Evolutionary conservation across 1,139 yeast species (phyloP).

Genomic region (Debaryomycetaceae sp.): DNA sequence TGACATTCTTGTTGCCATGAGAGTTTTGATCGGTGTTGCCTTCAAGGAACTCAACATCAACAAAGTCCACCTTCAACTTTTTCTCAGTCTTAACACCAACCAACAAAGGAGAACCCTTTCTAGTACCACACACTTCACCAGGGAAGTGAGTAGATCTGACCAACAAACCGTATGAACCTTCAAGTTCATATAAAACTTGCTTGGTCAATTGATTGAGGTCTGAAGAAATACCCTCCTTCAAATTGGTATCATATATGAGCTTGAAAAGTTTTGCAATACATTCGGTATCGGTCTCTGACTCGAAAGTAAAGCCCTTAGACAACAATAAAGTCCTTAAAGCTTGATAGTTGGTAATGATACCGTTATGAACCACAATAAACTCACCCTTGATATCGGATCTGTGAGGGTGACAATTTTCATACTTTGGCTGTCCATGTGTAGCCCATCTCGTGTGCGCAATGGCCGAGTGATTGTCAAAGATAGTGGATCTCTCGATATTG

Average conservation of each 20-base stretch:
- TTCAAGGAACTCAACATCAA: constrained; percentile 95
- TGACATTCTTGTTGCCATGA: constrained; percentile 5
- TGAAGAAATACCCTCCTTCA: constrained; percentile 43
- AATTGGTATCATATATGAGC: constrained; percentile 81
- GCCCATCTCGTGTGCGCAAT: constrained; percentile 99
- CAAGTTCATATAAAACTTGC: constrained; percentile 87
- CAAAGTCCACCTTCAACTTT: constrained; percentile 95
- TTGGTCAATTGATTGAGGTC: constrained; percentile 93
- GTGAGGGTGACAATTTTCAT: constrained; percentile 92
- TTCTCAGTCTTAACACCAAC: constrained; percentile 96
- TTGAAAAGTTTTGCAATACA: constrained; percentile 94
- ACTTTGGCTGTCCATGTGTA: constrained; percentile 93
- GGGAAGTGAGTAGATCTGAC: constrained; percentile 93
- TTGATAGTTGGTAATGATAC: constrained; percentile 94
- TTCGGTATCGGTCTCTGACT: constrained; percentile 96
- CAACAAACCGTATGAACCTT: constrained; percentile 95
- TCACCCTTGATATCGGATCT: constrained; percentile 79
- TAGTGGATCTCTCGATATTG: constrained; percentile 54
- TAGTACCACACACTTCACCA: constrained; percentile 92
- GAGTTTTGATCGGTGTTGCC: constrained; percentile 21
- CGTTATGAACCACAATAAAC: constrained; percentile 93
- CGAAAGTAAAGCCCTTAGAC: constrained; percentile 79
- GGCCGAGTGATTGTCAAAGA: constrained; percentile 85
- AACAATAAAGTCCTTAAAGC: constrained; percentile 80
- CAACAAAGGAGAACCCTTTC: constrained; percentile 96